Evolutionary conservation across 495 filamentous ascomycete genomes (phyloP).

Genomic region (Pyrenopolyporus hunteri): DNA sequence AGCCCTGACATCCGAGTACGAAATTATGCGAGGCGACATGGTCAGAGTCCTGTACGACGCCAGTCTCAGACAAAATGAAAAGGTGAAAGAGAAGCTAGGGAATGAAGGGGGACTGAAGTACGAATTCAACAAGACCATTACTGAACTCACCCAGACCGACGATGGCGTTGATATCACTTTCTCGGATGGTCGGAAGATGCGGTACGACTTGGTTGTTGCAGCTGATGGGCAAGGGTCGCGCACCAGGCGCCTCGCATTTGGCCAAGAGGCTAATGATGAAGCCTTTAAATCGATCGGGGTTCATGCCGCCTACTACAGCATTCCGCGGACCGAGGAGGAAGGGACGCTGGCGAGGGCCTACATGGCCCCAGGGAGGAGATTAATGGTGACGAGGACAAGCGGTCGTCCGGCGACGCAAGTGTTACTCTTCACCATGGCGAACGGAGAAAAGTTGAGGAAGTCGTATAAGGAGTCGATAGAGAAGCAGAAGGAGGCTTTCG

Average conservation of each 20-base stretch:
- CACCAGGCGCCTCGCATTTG: constrained; percentile 47
- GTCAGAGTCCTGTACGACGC: constrained; percentile 50
- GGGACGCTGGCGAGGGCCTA: constrained; percentile 2
- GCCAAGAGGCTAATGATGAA: constrained; percentile 26
- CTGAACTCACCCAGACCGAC: constrained; percentile 12
- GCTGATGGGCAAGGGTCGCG: constrained; percentile 56
- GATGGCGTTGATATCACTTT: constrained; percentile 35
- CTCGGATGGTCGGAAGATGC: constrained; percentile 38
- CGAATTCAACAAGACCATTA: constrained; percentile 20
- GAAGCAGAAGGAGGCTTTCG: constrained; percentile 29
- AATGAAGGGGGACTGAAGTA: constrained; percentile 11
- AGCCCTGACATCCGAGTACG: constrained; percentile 55
- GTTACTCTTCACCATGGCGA: constrained; percentile 19
- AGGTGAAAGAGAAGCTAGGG: constrained; percentile 12
- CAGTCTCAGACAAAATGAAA: constrained; percentile 48
- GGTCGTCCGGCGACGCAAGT: constrained; percentile 10
- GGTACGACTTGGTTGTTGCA: constrained; percentile 56
- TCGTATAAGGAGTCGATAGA: constrained; percentile 9
- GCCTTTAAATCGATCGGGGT: constrained; percentile 16
- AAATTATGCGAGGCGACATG: constrained; percentile 59
- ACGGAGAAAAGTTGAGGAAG: constrained; percentile 1
- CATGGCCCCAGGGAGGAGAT: constrained; percentile 11
- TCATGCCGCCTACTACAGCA: constrained; percentile 22
- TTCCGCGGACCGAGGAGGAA: constrained; percentile 23
- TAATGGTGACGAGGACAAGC: constrained; percentile 10